Evolutionary conservation across 31 red algal genomes (phyloP).

Genomic region (Endocladia muricata): DNA sequence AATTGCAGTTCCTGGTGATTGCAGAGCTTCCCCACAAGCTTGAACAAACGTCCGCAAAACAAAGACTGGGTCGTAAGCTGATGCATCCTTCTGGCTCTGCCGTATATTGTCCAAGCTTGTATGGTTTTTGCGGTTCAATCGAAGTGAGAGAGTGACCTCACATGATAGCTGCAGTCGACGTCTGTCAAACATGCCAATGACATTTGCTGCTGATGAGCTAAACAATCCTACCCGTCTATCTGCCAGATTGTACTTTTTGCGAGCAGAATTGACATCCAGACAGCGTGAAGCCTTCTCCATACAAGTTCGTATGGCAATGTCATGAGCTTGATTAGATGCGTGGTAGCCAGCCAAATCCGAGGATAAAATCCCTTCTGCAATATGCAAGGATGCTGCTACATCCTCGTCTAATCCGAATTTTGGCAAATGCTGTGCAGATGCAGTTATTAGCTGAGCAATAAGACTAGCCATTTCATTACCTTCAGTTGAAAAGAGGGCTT

Average conservation of each 20-base stretch:
- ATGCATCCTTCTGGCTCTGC: not conserved
- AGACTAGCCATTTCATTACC: not conserved
- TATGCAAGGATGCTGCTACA: not conserved
- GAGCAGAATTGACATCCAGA: not conserved
- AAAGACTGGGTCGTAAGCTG: conserved; percentile 11
- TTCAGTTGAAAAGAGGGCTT: not conserved
- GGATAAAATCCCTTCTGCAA: not conserved
- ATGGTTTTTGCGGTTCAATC: not conserved
- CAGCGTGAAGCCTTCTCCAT: not conserved
- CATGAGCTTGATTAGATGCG: not conserved
- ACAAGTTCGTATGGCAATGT: not conserved
- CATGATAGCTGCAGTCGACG: not conserved
- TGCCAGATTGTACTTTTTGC: not conserved
- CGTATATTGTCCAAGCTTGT: not conserved
- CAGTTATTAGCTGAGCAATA: not conserved
- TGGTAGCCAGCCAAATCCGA: not conserved
- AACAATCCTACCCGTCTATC: conserved; percentile 2
- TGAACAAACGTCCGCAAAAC: conserved; percentile 29
- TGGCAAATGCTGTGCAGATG: not conserved
- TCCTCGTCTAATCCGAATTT: conserved; percentile 2
- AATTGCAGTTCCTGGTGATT: conserved; percentile 10
- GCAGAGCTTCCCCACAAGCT: conserved; percentile 32
- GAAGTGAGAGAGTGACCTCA: not conserved
- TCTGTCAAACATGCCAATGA: conserved; percentile 8
- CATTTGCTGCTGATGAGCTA: not conserved